phyloP scores from a whole-genome alignment of 192 early-diverging fungal genomes.

The Allomyces macrogynus region DNA sequence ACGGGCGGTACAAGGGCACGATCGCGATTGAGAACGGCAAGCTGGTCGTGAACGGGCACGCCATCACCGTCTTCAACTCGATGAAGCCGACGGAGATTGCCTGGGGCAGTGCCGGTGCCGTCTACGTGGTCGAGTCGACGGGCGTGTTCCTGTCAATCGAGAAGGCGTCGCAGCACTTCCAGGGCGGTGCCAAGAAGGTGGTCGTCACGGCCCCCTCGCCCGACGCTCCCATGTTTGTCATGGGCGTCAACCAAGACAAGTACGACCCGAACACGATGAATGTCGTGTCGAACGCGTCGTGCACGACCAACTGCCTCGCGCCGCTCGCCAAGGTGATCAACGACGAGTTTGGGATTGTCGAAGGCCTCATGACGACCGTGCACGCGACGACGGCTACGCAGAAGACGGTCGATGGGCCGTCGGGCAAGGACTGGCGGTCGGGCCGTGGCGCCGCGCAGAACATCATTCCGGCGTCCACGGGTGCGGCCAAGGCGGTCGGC shows the following conservation, averaged over 20 bases:
- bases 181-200: slow-evolving; percentile 95
- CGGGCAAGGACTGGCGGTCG: slow-evolving; percentile 90
- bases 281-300: slow-evolving; percentile 94
- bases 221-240: slow-evolving; percentile 97
- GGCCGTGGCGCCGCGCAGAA: slow-evolving; percentile 93
- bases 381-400: slow-evolving; percentile 98
- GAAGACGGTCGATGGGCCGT: slow-evolving; percentile 98
- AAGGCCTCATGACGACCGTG: slow-evolving; percentile 97
- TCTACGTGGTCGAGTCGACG: slow-evolving; percentile 95
- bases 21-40: slow-evolving; percentile 64
- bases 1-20: slow-evolving; percentile 78
- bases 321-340: slow-evolving; percentile 92
- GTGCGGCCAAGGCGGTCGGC: slow-evolving; percentile 97
- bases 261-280: slow-evolving; percentile 62
- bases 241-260: slow-evolving; percentile 85
- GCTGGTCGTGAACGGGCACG: slow-evolving; percentile 69
- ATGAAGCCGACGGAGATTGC: slow-evolving; percentile 71
- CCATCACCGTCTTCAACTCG: slow-evolving; percentile 51
- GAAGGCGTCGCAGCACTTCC: slow-evolving; percentile 62
- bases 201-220: slow-evolving; percentile 91
- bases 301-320: slow-evolving; percentile 99
- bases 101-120: slow-evolving; percentile 62
- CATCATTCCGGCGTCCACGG: slow-evolving; percentile 95
- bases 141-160: slow-evolving; percentile 92
- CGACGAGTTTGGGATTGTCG: slow-evolving; percentile 85